phyloP scores from a whole-genome alignment of 1,284 basidiomycete genomes.

The Meripilus lineatus region DNA sequence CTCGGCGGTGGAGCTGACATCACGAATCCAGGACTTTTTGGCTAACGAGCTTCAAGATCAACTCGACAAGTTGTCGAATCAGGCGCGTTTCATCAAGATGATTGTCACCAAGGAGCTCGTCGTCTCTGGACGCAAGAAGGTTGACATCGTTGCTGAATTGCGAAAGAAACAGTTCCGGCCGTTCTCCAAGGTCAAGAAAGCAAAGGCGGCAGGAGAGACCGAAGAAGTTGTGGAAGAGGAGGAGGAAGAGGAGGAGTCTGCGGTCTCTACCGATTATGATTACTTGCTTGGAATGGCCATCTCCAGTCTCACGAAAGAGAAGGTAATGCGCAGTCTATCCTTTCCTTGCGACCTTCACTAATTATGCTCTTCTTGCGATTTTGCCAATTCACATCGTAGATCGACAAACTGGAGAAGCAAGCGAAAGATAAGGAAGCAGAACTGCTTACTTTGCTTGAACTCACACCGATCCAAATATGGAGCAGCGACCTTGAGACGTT shows the following conservation, averaged over 20 bases:
- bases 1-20: background rate
- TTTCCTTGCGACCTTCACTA: conserved; percentile 1
- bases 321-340: conserved; percentile 52
- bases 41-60: conserved; percentile 81
- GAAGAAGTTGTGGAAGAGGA: conserved; percentile 62
- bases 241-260: conserved; percentile 51
- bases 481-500: conserved; percentile 86
- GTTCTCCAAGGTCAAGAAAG: conserved; percentile 77
- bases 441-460: conserved; percentile 74
- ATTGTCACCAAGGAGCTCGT: conserved; percentile 86
- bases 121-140: conserved; percentile 92
- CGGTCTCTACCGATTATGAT: conserved; percentile 74
- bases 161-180: conserved; percentile 83
- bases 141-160: conserved; percentile 82
- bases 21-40: conserved; percentile 66
- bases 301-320: conserved; percentile 92
- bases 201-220: conserved; percentile 67
- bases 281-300: conserved; percentile 96
- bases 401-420: conserved; percentile 81
- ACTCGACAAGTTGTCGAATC: conserved; percentile 88
- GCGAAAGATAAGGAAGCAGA: conserved; percentile 83
- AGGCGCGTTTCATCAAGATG: conserved; percentile 97
- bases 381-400: conserved; percentile 40
- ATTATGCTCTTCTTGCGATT: too few species aligned
- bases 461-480: conserved; percentile 87